Evolutionary conservation across 495 filamentous ascomycete genomes (phyloP).

Genomic region (Talaromyces liani): DNA sequence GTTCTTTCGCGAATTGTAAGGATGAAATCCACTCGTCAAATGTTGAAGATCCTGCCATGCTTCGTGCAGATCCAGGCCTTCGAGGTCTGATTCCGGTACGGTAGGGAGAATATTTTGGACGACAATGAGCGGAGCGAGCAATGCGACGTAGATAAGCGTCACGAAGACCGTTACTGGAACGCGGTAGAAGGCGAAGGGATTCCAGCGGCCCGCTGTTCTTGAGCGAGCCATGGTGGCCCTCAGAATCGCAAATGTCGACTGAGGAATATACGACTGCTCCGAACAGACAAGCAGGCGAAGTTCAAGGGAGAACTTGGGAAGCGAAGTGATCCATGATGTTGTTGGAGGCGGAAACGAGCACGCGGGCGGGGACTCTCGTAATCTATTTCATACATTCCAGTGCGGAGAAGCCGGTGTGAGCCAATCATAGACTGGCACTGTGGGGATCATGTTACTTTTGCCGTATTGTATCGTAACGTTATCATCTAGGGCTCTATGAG

Average conservation of each 20-base stretch:
- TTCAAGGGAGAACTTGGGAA: neutral
- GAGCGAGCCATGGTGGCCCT: neutral
- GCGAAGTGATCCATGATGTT: neutral
- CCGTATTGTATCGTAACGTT: slow-evolving; percentile 1
- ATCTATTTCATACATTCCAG: neutral
- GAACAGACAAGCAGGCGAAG: neutral
- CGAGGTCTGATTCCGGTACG: slow-evolving; percentile 49
- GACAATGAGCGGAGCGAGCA: slow-evolving; percentile 62
- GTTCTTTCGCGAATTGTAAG: slow-evolving; percentile 78
- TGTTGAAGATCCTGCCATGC: slow-evolving; percentile 80
- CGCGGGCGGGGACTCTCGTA: neutral
- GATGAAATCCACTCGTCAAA: slow-evolving; percentile 72
- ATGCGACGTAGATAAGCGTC: slow-evolving; percentile 58
- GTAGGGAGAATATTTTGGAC: slow-evolving; percentile 69
- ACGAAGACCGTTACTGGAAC: slow-evolving; percentile 68
- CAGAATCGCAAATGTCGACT: neutral
- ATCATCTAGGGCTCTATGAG: neutral
- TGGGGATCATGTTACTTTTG: neutral
- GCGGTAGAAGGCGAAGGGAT: slow-evolving; percentile 56
- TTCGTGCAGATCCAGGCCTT: slow-evolving; percentile 67
- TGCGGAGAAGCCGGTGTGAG: neutral
- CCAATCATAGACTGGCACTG: neutral
- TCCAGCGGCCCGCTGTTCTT: slow-evolving; percentile 18
- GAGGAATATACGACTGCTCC: neutral
- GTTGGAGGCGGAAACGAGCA: neutral